Evolutionary conservation across 2,329 filamentous ascomycete genomes (phyloP).

Genomic region (Nigrospora oryzae): DNA sequence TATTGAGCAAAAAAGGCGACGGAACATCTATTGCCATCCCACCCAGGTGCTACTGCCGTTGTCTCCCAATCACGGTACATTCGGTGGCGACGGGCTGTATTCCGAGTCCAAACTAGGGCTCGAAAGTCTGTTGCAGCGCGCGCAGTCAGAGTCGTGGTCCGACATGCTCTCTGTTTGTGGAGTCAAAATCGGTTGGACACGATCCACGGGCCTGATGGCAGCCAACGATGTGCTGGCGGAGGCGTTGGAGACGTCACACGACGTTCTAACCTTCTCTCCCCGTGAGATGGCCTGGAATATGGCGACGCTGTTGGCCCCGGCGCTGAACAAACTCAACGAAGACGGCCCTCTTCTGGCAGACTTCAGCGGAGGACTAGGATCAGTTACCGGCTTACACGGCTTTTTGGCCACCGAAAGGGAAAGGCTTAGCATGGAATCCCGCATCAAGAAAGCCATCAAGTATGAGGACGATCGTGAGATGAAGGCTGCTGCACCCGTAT

Average conservation of each 20-base stretch:
- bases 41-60: slow-evolving; percentile 93
- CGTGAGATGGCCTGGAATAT: slow-evolving; percentile 99
- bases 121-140: slow-evolving; percentile 96
- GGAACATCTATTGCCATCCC: slow-evolving; percentile 86
- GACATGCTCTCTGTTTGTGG: slow-evolving; percentile 97
- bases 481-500: no score
- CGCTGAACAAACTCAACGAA: slow-evolving; percentile 91
- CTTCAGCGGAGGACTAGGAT: slow-evolving; percentile 80
- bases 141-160: slow-evolving; percentile 94
- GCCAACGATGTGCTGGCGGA: slow-evolving; percentile 97
- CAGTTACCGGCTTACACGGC: no score
- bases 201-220: slow-evolving; percentile 94
- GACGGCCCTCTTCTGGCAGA: slow-evolving; percentile 91
- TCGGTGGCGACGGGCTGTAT: slow-evolving; percentile 95
- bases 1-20: slow-evolving; percentile 81
- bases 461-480: no score
- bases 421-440: no score
- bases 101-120: slow-evolving; percentile 95
- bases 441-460: no score
- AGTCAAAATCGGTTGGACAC: slow-evolving; percentile 97
- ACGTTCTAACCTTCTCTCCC: slow-evolving; percentile 96
- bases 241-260: slow-evolving; percentile 81
- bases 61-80: slow-evolving; percentile 96
- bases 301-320: slow-evolving; percentile 86
- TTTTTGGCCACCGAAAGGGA: no score